phyloP scores from a whole-genome alignment of 495 filamentous ascomycete species.

The Trichoderma parareesei region DNA sequence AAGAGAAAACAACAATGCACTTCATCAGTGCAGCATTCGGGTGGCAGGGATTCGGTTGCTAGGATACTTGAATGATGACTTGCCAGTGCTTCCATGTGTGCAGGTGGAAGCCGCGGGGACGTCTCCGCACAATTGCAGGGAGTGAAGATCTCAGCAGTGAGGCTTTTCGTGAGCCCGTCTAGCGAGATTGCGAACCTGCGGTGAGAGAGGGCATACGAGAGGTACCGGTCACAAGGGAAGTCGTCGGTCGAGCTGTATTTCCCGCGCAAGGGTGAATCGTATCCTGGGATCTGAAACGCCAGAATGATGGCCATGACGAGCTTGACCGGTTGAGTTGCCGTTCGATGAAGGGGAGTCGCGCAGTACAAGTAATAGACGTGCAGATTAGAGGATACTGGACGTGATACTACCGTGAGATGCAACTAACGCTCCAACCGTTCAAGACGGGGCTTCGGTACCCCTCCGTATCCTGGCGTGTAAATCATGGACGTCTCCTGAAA shows the following conservation, averaged over 20 bases:
- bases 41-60: not conserved
- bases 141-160: not conserved
- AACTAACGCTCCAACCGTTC: too few relatives aligned
- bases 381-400: too few relatives aligned
- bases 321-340: not conserved
- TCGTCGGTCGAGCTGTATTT: not conserved
- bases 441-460: too few relatives aligned
- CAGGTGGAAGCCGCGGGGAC: not conserved
- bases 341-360: not conserved
- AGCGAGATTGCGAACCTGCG: not conserved
- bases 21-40: not conserved
- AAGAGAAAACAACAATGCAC: not conserved
- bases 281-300: conserved; percentile 1
- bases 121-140: not conserved
- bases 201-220: not conserved
- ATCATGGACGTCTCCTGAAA: not conserved
- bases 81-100: not conserved
- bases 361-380: not conserved
- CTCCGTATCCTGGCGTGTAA: too few relatives aligned
- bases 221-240: not conserved
- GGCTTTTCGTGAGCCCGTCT: not conserved
- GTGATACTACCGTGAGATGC: too few relatives aligned
- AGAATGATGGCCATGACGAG: not conserved
- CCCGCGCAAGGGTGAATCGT: not conserved
- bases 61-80: not conserved